These are phyloP conservation scores for Suillus brevipes DNA, from an alignment of 768 basidiomycete genomes.

Conservation along the genomic window DNA sequence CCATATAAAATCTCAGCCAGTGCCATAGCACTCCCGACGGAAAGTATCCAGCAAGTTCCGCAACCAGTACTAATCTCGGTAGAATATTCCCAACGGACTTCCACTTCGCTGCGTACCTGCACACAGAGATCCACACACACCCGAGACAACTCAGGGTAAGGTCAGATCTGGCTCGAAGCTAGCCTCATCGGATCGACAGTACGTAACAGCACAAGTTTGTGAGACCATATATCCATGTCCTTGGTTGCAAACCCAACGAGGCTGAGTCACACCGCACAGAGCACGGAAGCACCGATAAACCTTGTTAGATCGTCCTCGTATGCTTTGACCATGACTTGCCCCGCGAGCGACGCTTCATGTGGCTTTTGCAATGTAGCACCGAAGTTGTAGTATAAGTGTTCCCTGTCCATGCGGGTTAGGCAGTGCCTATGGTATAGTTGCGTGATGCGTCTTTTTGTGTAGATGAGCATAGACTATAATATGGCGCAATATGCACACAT, in stretches of 20 bases:
- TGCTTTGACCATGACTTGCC: conserved; percentile 7
- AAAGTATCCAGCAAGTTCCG: neutral
- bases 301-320: conserved; percentile 4
- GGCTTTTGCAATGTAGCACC: neutral
- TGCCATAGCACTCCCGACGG: neutral
- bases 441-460: neutral
- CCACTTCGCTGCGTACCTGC: conserved; percentile 8
- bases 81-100: conserved; percentile 2
- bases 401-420: conserved; percentile 1
- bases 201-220: neutral
- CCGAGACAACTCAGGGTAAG: neutral
- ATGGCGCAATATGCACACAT: neutral
- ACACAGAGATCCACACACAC: conserved; percentile 3
- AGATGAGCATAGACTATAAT: neutral
- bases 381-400: neutral
- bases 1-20: neutral
- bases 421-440: neutral
- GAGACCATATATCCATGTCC: neutral
- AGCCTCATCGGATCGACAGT: conserved; percentile 1
- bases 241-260: neutral
- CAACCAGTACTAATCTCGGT: neutral
- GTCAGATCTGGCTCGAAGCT: conserved; percentile 6
- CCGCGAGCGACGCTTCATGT: neutral
- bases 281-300: conserved; percentile 17
- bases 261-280: conserved; percentile 7